phyloP scores from a whole-genome alignment of 345 rosid species.

The Populus simonii region DNA sequence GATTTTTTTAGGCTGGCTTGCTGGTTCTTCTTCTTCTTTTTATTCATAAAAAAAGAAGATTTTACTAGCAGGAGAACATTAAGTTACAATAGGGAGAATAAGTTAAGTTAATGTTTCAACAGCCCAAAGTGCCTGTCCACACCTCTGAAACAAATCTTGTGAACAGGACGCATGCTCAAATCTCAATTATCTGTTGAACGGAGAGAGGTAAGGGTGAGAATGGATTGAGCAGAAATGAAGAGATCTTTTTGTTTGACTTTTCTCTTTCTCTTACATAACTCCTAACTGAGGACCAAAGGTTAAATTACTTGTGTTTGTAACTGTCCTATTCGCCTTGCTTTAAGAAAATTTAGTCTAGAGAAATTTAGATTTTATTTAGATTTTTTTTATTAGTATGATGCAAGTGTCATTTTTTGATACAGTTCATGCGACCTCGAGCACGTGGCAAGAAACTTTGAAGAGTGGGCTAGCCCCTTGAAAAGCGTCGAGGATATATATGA shows the following conservation, averaged over 20 bases:
- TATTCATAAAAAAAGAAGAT: no score
- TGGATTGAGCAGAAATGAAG: neutral
- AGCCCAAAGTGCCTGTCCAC: no score
- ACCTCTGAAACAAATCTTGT: no score
- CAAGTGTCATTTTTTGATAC: neutral
- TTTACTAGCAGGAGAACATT: no score
- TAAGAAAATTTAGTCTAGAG: neutral
- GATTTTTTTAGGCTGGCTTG: no score
- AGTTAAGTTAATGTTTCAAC: no score
- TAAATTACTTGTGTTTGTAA: neutral
- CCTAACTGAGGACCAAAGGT: neutral
- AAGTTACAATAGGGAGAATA: no score
- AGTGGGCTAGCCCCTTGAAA: conserved; percentile 76
- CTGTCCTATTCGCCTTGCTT: neutral
- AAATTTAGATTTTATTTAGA: neutral
- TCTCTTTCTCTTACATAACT: neutral
- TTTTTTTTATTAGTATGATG: no score
- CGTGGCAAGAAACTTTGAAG: conserved; percentile 84
- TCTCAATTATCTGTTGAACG: neutral
- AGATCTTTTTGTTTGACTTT: neutral
- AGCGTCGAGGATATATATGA: conserved; percentile 71
- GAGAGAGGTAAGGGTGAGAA: neutral
- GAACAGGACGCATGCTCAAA: no score
- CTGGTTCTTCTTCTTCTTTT: no score
- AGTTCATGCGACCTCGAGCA: conserved; percentile 80